These are phyloP conservation scores for Fomes fomentarius DNA, from an alignment of 1,284 basidiomycete genomes.

Conservation along the genomic window DNA sequence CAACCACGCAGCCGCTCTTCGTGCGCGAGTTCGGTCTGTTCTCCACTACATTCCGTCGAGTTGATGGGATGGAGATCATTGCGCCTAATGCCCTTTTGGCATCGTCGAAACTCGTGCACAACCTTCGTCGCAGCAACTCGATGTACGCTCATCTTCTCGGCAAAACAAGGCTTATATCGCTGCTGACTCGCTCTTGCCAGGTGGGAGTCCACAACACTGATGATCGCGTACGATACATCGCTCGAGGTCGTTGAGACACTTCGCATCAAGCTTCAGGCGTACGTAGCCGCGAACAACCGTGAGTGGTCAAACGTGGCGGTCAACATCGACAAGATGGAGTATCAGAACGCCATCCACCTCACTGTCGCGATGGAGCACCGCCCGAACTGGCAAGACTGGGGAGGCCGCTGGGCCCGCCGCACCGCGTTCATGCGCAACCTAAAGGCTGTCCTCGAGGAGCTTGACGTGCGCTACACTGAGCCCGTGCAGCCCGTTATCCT, in stretches of 20 bases:
- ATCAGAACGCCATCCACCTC: conserved; percentile 70
- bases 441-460: conserved; percentile 69
- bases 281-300: conserved; percentile 67
- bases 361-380: conserved; percentile 79
- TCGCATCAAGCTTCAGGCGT: conserved; percentile 58
- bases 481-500: conserved; percentile 73
- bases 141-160: conserved; percentile 5
- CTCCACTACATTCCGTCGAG: conserved; percentile 78
- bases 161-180: too few relatives aligned
- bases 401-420: conserved; percentile 73
- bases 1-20: conserved; percentile 39
- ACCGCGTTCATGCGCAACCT: conserved; percentile 75
- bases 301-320: conserved; percentile 70
- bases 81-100: conserved; percentile 82
- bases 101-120: conserved; percentile 76
- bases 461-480: conserved; percentile 70
- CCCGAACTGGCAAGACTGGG: conserved; percentile 89
- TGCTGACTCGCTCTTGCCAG: conserved; percentile 22
- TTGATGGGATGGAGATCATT: conserved; percentile 80
- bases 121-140: conserved; percentile 73
- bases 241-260: conserved; percentile 73
- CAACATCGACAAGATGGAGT: conserved; percentile 79
- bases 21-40: conserved; percentile 84
- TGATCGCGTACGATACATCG: conserved; percentile 67
- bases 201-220: conserved; percentile 76